These are phyloP conservation scores for Metarhizium brunneum DNA, from an alignment of 2,329 filamentous ascomycete species.

Conservation along the genomic window DNA sequence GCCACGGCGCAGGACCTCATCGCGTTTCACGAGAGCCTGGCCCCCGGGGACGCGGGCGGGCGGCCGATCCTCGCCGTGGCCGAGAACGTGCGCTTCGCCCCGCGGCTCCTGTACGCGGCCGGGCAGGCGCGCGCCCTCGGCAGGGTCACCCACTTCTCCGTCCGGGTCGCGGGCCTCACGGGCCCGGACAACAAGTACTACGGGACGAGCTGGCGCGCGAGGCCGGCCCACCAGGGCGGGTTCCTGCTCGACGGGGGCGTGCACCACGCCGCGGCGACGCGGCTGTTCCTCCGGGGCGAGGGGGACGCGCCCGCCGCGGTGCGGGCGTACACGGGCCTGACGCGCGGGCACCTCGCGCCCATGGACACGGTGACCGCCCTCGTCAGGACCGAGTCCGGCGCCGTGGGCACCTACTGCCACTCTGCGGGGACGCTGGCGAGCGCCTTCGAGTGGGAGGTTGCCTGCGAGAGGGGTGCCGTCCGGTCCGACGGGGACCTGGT, in stretches of 20 bases:
- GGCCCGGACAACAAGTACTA: constrained; percentile 33
- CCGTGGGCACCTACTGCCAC: constrained; percentile 46
- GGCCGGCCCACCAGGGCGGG: constrained; percentile 40
- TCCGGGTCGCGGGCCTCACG: constrained; percentile 27
- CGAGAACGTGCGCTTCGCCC: constrained; percentile 63
- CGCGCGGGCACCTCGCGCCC: constrained; percentile 49
- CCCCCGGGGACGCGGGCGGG: no score
- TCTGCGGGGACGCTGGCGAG: constrained; percentile 46
- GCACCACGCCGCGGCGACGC: constrained; percentile 41
- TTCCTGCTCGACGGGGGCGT: constrained; percentile 71
- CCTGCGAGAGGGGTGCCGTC: constrained; percentile 48
- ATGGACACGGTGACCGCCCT: constrained; percentile 58
- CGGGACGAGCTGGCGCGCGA: constrained; percentile 54
- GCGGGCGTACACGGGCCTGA: constrained; percentile 44
- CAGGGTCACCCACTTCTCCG: constrained; percentile 34
- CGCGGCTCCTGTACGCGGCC: constrained; percentile 43
- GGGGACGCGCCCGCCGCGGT: constrained; percentile 35
- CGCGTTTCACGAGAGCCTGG: constrained; percentile 16
- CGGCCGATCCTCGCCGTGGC: constrained; percentile 46
- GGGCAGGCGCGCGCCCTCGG: constrained; percentile 20
- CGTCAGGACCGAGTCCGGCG: constrained; percentile 42
- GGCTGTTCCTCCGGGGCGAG: constrained; percentile 39
- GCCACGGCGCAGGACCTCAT: constrained; percentile 32
- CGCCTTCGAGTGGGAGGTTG: constrained; percentile 46
- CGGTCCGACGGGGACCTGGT: constrained; percentile 29